These are phyloP conservation scores for Aspergillus phoenicis DNA, from an alignment of 2,329 filamentous ascomycete genomes.

Conservation along the genomic window DNA sequence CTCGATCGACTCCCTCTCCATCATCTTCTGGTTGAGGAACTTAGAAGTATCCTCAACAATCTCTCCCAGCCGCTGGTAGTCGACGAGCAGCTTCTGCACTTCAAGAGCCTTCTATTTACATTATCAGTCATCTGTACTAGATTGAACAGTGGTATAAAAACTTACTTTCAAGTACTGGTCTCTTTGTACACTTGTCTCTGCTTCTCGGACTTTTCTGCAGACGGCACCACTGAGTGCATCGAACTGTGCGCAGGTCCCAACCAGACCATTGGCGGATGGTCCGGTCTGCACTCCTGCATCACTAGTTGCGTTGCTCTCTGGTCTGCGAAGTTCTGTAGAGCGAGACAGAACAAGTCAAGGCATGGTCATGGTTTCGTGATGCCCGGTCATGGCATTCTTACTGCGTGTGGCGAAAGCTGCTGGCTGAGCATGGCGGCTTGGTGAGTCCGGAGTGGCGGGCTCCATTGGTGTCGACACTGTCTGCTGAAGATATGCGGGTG, in stretches of 20 bases:
- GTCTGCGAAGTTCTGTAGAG: neutral
- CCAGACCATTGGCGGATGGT: neutral
- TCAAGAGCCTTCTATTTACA: slow-evolving; percentile 18
- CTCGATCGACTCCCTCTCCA: slow-evolving; percentile 17
- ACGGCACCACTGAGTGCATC: neutral
- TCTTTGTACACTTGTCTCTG: slow-evolving; percentile 11
- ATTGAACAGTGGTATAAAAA: neutral
- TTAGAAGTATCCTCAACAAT: neutral
- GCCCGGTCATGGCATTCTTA: neutral
- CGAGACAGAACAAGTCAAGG: neutral
- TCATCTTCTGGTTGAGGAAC: neutral
- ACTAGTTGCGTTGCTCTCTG: neutral
- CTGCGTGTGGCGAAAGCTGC: slow-evolving; percentile 22
- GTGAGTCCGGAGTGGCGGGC: slow-evolving; percentile 4
- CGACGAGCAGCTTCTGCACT: slow-evolving; percentile 21
- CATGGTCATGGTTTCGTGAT: neutral
- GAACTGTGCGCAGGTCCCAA: neutral
- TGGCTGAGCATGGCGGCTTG: slow-evolving; percentile 2
- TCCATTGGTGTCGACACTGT: slow-evolving; percentile 24
- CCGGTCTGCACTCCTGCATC: neutral
- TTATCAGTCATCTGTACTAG: neutral
- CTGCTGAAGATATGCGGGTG: slow-evolving; percentile 21
- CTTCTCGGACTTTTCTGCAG: slow-evolving; percentile 15
- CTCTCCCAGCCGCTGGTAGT: slow-evolving; percentile 11
- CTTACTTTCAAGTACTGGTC: slow-evolving; percentile 24